A percentile compares a stretch with the other conserved stretches of the same genome.
Evolutionary conservation across 1,284 basidiomycete species (phyloP).

Genomic region (Apiotrichum laibachii): DNA sequence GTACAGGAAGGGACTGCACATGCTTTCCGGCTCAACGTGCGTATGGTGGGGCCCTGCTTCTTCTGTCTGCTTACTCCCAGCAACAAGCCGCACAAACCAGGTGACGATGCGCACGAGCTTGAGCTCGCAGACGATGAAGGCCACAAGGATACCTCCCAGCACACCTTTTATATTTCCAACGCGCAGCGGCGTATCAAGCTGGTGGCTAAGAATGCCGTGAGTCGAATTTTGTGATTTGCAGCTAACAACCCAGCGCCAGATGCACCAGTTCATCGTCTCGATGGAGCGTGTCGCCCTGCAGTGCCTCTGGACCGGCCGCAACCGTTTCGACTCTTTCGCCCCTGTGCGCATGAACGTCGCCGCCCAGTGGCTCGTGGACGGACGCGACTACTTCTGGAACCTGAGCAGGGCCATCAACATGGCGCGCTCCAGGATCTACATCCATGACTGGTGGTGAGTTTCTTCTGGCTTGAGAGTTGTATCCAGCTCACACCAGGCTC

Average conservation of each 20-base stretch:
- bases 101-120: slow-evolving; percentile 11
- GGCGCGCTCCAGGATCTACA: slow-evolving; percentile 85
- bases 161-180: slow-evolving; percentile 92
- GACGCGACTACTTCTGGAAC: slow-evolving; percentile 96
- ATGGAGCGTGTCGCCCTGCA: slow-evolving; percentile 77
- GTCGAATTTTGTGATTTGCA: slow-evolving; percentile 17
- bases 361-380: slow-evolving; percentile 99
- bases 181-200: slow-evolving; percentile 86
- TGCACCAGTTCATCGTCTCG: slow-evolving; percentile 95
- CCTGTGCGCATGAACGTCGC: slow-evolving; percentile 90
- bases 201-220: slow-evolving; percentile 80
- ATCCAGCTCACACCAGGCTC: slow-evolving; percentile 18
- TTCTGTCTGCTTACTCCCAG: not conserved
- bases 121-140: slow-evolving; percentile 30
- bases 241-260: slow-evolving; percentile 67
- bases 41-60: not conserved
- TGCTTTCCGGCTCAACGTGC: slow-evolving; percentile 30
- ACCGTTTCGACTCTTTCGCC: slow-evolving; percentile 91
- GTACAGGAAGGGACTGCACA: slow-evolving; percentile 45
- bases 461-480: too few relatives aligned
- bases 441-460: slow-evolving; percentile 85
- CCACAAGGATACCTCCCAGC: slow-evolving; percentile 55
- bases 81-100: not conserved
- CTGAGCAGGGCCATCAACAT: slow-evolving; percentile 88
- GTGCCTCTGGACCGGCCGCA: slow-evolving; percentile 75